Conservation (phyloP, 2,329 filamentous ascomycete genomes). For the Cytospora schulzeri region DNA sequence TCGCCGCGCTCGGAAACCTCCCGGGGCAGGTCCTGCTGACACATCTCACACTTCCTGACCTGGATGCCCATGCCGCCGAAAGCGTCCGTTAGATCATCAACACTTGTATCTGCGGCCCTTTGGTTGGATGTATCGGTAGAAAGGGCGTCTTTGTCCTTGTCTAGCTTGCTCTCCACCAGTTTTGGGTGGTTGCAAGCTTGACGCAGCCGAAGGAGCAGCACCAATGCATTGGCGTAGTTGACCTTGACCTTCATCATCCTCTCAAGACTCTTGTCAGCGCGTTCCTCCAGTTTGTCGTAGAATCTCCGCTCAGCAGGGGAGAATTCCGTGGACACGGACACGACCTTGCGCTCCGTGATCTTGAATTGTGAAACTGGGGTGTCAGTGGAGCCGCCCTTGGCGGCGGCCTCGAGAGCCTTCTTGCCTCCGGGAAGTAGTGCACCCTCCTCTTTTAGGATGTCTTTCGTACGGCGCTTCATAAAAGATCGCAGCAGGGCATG, state of each 20-base stretch:
- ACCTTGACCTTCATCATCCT: conserved; percentile 83
- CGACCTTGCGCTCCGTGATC: conserved; percentile 87
- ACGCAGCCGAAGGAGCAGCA: conserved; percentile 83
- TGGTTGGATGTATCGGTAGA: conserved; percentile 63
- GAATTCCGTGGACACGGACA: conserved; percentile 77
- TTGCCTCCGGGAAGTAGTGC: conserved; percentile 78
- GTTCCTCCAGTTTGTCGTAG: conserved; percentile 79
- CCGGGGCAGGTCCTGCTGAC: conserved; percentile 66
- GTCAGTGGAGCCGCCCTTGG: conserved; percentile 51
- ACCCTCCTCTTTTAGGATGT: conserved; percentile 87
- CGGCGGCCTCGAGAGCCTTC: conserved; percentile 44
- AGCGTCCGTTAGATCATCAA: conserved; percentile 83
- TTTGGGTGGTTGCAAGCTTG: conserved; percentile 96
- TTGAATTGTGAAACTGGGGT: conserved; percentile 71
- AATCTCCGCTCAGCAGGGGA: conserved; percentile 80
- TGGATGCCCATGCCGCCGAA: conserved; percentile 82
- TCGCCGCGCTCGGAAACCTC: conserved; percentile 51
- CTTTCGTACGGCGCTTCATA: conserved; percentile 98
- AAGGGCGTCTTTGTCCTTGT: conserved; percentile 84
- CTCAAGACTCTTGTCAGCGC: conserved; percentile 84
- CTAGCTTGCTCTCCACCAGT: conserved; percentile 81
- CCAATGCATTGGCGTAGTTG: conserved; percentile 92
- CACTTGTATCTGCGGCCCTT: conserved; percentile 60
- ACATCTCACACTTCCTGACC: conserved; percentile 80
- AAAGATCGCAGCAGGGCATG: conserved; percentile 86